Evolutionary conservation across 169 alveolate species (phyloP), one percentile per base, ranked within the genome.

Genomic region (Cryptosporidium andersoni): DNA sequence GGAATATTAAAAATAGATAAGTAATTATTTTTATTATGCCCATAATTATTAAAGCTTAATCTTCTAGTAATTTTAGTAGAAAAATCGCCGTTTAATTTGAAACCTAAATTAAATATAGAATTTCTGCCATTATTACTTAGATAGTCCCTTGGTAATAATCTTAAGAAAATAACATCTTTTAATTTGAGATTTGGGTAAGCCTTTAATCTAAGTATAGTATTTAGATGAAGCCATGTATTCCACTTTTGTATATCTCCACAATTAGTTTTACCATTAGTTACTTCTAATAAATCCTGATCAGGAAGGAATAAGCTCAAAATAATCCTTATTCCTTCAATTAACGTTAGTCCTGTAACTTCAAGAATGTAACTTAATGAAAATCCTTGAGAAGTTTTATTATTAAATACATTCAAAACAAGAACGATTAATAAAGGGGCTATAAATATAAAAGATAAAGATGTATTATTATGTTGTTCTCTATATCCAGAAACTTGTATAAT

Each of bases 301-400:
- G 85, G 67, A 43, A 74, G 43, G 1, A 64, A 48, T 34, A 74
- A 74, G 48, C 85, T 74, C 4, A 74, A 39, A 34, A 74, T n/a
- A 6, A 58, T 16, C 34, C 85, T 74, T 9, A 55, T 25, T 45
- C 55, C 63, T 9, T 74, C 85, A n/a, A 74, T 2, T 4, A 12
- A 14, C 5, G 85, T 45, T 39, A 74, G 34, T 12, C 62, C 11
- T 0, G 74, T 58, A 12, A 8, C 42, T 34, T 39, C 42, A 37
- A 66, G 47, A n/a, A 66, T 36, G 1, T 66, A 51, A 39, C 36
- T 25, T 39, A 66, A 4, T 6, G 40, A 52, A 11, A 66, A 52
- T n/a, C 42, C 53, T 2, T 55, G 53, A 3, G 39, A 37, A 2
- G 34, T 25, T n/a, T 47, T 48, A 11, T 60, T 63, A 1, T 51